Evolutionary conservation across 768 basidiomycete genomes (phyloP), one percentile per base, ranked within the genome.

Genomic region (Suillus fuscotomentosus): DNA sequence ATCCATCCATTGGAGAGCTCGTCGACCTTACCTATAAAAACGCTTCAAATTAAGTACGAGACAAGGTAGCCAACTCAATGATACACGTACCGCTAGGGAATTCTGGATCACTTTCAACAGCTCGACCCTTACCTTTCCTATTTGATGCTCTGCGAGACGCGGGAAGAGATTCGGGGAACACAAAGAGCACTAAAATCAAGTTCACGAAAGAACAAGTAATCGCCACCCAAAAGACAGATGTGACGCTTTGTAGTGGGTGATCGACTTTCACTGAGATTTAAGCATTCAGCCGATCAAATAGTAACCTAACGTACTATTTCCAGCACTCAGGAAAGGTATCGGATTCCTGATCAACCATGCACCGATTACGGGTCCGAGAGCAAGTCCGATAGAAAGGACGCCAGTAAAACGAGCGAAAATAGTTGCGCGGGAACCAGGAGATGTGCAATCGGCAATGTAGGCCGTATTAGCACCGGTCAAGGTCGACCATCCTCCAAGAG

Each of bases 361-460:
- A 31, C 89, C 81, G 62, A 95, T 82, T 73, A 88, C 84, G 34
- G 95, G 94, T 0, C 95, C 95, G 2, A 87, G 69, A 0, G 94
- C 87, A 62, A 95, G 81, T 5, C 94, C 95, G 42, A 88, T 74
- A 78, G 88, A 93, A 55, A 89, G 82, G 62, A 92, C 86, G 3
- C 94, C 95, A 63, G 86, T 84, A 59, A 94, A 83, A 5, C 86
- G 82, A 14, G 86, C 84, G 65, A 88, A 88, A 51, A 88, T 86
- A 47, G 86, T 82, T 1, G 92, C 84, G 48, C 92, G 86, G 10
- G 92, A 93, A 50, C 92, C 92, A 51, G 86, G 81, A n/a, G 90
- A 90, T 3, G 93, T 94, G 71, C 91, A 93, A 79, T 86, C 82
- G 75, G 91, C 89, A 76, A 83, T 86, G 81, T 78, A 91, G 68